Conservation (phyloP, 192 early-diverging fungal genomes). For the Umbelopsis isabellina region DNA sequence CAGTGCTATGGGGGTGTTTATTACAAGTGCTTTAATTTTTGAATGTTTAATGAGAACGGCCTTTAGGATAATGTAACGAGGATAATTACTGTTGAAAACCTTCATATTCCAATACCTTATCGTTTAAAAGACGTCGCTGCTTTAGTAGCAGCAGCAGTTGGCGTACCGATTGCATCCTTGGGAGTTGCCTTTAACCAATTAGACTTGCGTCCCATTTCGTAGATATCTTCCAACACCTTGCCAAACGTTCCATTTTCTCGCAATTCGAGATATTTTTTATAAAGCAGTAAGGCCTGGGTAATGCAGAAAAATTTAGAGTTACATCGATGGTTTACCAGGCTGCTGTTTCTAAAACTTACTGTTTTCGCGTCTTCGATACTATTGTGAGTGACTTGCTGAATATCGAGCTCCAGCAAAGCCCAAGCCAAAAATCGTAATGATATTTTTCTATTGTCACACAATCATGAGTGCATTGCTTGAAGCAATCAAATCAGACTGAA, state of each 20-base stretch:
- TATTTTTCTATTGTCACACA: constrained; percentile 63
- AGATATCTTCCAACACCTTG: constrained; percentile 79
- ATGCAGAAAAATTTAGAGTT: not conserved
- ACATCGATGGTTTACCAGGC: not conserved
- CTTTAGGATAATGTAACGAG: no score
- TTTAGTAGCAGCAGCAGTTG: not conserved
- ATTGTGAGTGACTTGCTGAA: constrained; percentile 90
- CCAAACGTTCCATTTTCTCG: constrained; percentile 68
- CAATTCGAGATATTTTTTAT: constrained; percentile 78
- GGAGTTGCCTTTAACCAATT: constrained; percentile 52
- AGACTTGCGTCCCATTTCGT: constrained; percentile 68
- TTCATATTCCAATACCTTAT: not conserved
- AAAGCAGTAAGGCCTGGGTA: constrained; percentile 74
- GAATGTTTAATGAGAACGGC: no score
- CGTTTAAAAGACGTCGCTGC: not conserved
- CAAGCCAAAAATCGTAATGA: constrained; percentile 92
- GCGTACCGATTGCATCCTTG: constrained; percentile 23
- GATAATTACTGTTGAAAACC: no score
- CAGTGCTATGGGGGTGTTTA: no score
- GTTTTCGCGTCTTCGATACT: constrained; percentile 93
- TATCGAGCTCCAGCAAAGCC: constrained; percentile 79
- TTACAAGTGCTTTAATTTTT: no score
- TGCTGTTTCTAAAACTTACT: constrained; percentile 43
- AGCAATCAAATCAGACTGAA: not conserved
- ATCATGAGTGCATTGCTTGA: not conserved